phyloP scores from a whole-genome alignment of 495 filamentous ascomycete genomes.

The Rhypophila decipiens region DNA sequence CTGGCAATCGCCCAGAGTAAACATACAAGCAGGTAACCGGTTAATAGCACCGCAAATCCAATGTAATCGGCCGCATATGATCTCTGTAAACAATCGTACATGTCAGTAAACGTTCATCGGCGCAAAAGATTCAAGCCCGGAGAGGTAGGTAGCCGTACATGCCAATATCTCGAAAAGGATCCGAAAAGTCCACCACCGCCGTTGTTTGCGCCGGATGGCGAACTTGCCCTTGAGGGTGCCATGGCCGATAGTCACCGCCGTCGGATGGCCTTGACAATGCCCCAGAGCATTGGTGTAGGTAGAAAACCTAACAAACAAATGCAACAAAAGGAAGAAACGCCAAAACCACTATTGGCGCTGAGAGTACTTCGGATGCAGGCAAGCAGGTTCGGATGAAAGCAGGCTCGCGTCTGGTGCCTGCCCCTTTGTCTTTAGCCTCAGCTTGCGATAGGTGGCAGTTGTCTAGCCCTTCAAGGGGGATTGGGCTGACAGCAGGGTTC shows the following conservation, averaged over 20 bases:
- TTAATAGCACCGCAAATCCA: slow-evolving; percentile 62
- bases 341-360: not conserved
- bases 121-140: too few species aligned
- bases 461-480: too few species aligned
- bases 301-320: not conserved
- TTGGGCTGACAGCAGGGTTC: too few species aligned
- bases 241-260: slow-evolving; percentile 39
- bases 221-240: slow-evolving; percentile 24
- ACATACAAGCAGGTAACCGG: slow-evolving; percentile 60
- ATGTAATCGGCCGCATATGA: slow-evolving; percentile 86
- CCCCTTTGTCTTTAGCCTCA: too few species aligned
- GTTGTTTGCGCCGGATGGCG: not conserved
- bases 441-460: too few species aligned
- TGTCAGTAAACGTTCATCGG: too few species aligned
- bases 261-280: slow-evolving; percentile 30
- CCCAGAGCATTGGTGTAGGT: slow-evolving; percentile 18
- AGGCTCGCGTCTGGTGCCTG: too few species aligned
- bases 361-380: too few species aligned
- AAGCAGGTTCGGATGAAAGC: too few species aligned
- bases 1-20: not conserved
- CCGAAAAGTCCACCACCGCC: slow-evolving; percentile 22
- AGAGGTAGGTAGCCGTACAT: too few species aligned
- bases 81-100: too few species aligned
- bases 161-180: slow-evolving; percentile 47
- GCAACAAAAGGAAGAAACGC: not conserved